Conservation (phyloP, 2,329 filamentous ascomycete species). For the Teratosphaeriaceae sp. region DNA sequence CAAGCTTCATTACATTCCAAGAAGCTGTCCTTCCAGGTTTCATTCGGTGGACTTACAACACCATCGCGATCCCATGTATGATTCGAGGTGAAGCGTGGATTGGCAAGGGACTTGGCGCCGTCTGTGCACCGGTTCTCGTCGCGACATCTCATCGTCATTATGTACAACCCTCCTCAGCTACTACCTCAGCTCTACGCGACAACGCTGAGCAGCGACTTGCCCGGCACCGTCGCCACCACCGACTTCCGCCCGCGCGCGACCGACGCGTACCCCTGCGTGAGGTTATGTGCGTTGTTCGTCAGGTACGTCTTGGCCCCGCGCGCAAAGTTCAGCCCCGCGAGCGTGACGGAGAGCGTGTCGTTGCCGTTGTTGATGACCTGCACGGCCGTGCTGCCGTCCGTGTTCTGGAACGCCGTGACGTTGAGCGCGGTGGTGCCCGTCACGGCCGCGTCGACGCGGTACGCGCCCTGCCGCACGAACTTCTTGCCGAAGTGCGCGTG, state of each 20-base stretch:
- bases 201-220: constrained; percentile 5
- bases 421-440: constrained; percentile 25
- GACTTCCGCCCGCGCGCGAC: neutral
- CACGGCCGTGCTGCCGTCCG: constrained; percentile 29
- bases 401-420: constrained; percentile 27
- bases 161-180: neutral
- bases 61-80: too few species aligned
- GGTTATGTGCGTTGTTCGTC: constrained; percentile 14
- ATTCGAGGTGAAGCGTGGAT: too few species aligned
- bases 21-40: too few species aligned
- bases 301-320: constrained; percentile 9
- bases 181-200: neutral
- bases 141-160: too few species aligned
- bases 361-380: constrained; percentile 31
- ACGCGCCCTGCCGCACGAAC: constrained; percentile 35
- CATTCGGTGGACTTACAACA: too few species aligned
- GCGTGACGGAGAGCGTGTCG: constrained; percentile 13
- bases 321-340: constrained; percentile 3
- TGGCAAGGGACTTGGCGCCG: too few species aligned
- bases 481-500: constrained; percentile 34
- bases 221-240: constrained; percentile 1
- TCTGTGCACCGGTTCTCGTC: too few species aligned
- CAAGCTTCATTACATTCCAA: too few species aligned
- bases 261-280: constrained; percentile 6
- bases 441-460: constrained; percentile 29